Percentiles rank a stretch among this genome's conserved stretches.
Evolutionary conservation across 768 basidiomycete species (phyloP).

Genomic region (Mycena maculata): DNA sequence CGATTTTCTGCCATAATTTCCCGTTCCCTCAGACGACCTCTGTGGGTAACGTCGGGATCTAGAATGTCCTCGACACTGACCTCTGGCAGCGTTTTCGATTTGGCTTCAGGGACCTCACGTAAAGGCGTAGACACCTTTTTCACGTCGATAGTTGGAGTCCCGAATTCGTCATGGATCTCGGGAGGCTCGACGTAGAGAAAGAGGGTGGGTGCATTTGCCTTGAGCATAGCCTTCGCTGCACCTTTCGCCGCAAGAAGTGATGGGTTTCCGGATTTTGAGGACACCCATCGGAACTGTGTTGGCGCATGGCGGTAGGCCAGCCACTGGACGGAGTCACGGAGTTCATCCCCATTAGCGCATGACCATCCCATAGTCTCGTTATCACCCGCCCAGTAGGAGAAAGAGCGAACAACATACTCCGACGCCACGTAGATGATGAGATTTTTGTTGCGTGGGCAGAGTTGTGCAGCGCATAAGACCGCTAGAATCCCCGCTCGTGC

Average conservation of each 20-base stretch:
- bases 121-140: not conserved
- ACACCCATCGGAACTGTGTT: not conserved
- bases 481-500: not conserved
- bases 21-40: no score
- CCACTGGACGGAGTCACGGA: not conserved
- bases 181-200: not conserved
- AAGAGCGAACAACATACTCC: not conserved
- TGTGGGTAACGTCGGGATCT: not conserved
- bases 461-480: not conserved
- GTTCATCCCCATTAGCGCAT: not conserved
- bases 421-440: not conserved
- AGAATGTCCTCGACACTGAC: not conserved
- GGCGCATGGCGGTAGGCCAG: not conserved
- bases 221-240: not conserved
- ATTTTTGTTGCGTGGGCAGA: not conserved
- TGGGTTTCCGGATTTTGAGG: not conserved
- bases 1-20: not conserved
- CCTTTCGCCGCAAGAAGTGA: not conserved
- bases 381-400: conserved; percentile 10
- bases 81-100: not conserved
- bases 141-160: not conserved
- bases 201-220: not conserved
- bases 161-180: not conserved
- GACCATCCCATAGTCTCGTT: conserved; percentile 5
- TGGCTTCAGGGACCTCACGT: not conserved